phyloP scores from a whole-genome alignment of 768 basidiomycete species.

The Amanita polypyramis region DNA sequence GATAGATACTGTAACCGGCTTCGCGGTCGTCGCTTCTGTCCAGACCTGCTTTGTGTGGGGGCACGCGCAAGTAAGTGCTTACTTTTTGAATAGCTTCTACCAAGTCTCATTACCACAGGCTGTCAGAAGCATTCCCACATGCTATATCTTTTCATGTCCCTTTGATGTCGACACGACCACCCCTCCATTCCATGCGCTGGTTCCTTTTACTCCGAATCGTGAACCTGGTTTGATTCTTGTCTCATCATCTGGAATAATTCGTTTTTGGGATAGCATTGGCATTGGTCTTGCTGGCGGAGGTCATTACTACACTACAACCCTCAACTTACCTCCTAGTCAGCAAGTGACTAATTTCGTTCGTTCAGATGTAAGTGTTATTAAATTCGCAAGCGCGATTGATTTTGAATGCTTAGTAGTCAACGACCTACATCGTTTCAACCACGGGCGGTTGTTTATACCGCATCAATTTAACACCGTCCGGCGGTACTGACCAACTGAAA shows the following conservation, averaged over 20 bases:
- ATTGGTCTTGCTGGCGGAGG: conserved; percentile 77
- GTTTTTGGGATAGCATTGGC: conserved; percentile 85
- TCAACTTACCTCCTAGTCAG: conserved; percentile 45
- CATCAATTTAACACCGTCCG: conserved; percentile 51
- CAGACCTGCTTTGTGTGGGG: conserved; percentile 81
- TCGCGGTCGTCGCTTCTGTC: conserved; percentile 59
- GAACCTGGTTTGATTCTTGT: conserved; percentile 86
- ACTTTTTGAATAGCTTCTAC: not conserved
- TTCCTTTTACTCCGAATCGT: conserved; percentile 53
- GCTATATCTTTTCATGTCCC: conserved; percentile 76
- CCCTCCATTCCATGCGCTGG: conserved; percentile 50
- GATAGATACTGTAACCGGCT: conserved; percentile 63
- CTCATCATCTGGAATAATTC: conserved; percentile 57
- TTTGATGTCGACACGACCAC: conserved; percentile 25
- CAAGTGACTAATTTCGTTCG: conserved; percentile 57
- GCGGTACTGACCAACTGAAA: conserved; percentile 55
- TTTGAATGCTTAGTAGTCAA: conserved; percentile 28
- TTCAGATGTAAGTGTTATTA: conserved; percentile 39
- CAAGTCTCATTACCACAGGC: conserved; percentile 24
- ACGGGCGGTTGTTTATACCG: conserved; percentile 58
- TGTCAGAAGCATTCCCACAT: conserved; percentile 64
- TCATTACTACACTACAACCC: conserved; percentile 39
- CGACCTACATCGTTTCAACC: conserved; percentile 61
- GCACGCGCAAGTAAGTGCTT: conserved; percentile 47
- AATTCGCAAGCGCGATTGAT: conserved; percentile 4